Conservation (phyloP, 768 basidiomycete genomes). For the Mycena belliarum region DNA sequence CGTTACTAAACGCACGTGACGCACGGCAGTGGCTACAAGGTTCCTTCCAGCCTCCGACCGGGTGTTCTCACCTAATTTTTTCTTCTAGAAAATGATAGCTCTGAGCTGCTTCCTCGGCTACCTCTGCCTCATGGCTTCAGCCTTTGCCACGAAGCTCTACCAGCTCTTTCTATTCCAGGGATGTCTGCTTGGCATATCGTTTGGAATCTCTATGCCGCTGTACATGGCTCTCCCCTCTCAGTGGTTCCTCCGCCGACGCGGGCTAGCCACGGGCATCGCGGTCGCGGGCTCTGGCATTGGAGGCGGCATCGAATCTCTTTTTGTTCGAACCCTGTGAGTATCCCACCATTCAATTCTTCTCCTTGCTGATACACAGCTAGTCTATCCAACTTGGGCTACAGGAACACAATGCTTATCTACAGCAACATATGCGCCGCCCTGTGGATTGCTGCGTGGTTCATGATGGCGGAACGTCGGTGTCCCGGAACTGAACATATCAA, state of each 20-base stretch:
- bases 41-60: neutral
- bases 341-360: neutral
- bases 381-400: conserved; percentile 31
- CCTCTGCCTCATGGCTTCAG: conserved; percentile 30
- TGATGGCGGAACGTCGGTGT: conserved; percentile 31
- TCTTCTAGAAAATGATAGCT: conserved; percentile 30
- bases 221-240: conserved; percentile 36
- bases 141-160: conserved; percentile 32
- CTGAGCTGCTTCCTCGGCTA: conserved; percentile 29
- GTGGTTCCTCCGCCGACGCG: conserved; percentile 34
- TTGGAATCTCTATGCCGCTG: conserved; percentile 27
- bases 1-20: no score
- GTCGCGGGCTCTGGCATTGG: conserved; percentile 34
- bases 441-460: conserved; percentile 28
- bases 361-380: neutral
- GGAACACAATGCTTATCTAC: conserved; percentile 33
- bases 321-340: conserved; percentile 24
- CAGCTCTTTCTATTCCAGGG: conserved; percentile 35
- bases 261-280: conserved; percentile 36
- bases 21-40: conserved; percentile 24
- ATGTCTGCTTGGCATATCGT: conserved; percentile 18
- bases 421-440: conserved; percentile 28
- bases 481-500: conserved; percentile 11
- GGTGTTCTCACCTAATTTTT: neutral
- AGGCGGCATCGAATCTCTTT: conserved; percentile 26